These are phyloP conservation scores for Ettlia oleoabundans DNA, from an alignment of 139 green algal genomes.

Conservation along the genomic window DNA sequence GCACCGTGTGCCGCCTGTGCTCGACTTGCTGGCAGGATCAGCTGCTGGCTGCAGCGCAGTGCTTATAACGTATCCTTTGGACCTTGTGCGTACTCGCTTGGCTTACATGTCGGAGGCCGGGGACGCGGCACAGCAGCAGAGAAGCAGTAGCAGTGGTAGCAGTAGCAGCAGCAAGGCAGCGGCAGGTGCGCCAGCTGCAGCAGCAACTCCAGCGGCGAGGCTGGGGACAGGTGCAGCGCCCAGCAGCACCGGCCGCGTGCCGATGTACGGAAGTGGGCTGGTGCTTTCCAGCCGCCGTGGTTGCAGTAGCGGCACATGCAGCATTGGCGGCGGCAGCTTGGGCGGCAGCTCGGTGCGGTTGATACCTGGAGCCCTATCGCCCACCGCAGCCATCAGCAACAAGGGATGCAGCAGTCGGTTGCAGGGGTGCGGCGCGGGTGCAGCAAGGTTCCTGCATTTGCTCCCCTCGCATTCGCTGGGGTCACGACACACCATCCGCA, in stretches of 20 bases:
- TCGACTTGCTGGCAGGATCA: constrained; percentile 83
- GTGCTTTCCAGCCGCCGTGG: constrained; percentile 16
- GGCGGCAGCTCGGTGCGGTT: background rate
- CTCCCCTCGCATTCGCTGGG: constrained; percentile 8
- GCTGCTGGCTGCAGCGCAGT: constrained; percentile 85
- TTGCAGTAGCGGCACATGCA: constrained; percentile 16
- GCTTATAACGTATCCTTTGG: constrained; percentile 89
- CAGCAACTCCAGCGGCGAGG: background rate
- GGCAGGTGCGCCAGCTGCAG: background rate
- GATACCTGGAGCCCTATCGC: background rate
- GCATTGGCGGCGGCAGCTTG: background rate
- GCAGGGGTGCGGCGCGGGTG: background rate
- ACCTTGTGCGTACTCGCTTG: constrained; percentile 87
- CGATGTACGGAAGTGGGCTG: no score
- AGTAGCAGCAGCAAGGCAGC: background rate
- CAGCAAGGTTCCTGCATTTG: constrained; percentile 10
- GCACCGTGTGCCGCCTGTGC: constrained; percentile 49
- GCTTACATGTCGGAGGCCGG: constrained; percentile 64
- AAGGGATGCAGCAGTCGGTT: background rate
- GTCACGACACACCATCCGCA: constrained; percentile 45
- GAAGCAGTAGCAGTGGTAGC: background rate
- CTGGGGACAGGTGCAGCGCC: no score
- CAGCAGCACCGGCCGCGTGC: no score
- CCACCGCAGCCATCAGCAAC: background rate
- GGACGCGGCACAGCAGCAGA: background rate